Evolutionary conservation across 2,329 filamentous ascomycete genomes (phyloP).

Genomic region (Colletotrichum magnum): DNA sequence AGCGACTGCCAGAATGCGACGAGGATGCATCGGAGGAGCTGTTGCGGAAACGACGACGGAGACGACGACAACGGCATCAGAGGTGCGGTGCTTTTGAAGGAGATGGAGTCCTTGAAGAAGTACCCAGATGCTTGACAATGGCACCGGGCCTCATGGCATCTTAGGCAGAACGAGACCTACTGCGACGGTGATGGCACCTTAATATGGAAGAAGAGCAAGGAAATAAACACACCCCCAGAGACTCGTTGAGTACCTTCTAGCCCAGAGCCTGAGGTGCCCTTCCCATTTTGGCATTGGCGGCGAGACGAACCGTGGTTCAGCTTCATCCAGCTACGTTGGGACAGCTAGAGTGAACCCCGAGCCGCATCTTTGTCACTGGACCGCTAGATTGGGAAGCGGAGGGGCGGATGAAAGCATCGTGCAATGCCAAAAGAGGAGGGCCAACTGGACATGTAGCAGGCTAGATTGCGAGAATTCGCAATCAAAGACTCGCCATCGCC

Average conservation of each 20-base stretch:
- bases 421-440: not conserved
- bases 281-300: not conserved
- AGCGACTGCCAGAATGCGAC: not conserved
- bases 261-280: not conserved
- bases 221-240: not conserved
- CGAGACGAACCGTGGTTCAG: not conserved
- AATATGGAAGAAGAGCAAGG: conserved; percentile 27
- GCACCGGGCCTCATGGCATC: not conserved
- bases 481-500: not conserved
- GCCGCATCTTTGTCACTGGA: not conserved
- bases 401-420: not conserved
- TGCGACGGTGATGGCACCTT: conserved; percentile 2
- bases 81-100: not conserved
- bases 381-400: not conserved
- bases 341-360: too few relatives aligned
- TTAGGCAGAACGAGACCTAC: not conserved
- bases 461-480: not conserved
- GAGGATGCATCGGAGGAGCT: conserved; percentile 7
- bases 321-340: too few relatives aligned
- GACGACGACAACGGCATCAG: not conserved
- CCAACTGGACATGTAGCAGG: not conserved
- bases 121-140: not conserved
- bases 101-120: not conserved
- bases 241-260: not conserved
- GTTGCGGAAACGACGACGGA: not conserved